phyloP scores from a whole-genome alignment of 106 monocot species.

The Dioscorea alata region DNA sequence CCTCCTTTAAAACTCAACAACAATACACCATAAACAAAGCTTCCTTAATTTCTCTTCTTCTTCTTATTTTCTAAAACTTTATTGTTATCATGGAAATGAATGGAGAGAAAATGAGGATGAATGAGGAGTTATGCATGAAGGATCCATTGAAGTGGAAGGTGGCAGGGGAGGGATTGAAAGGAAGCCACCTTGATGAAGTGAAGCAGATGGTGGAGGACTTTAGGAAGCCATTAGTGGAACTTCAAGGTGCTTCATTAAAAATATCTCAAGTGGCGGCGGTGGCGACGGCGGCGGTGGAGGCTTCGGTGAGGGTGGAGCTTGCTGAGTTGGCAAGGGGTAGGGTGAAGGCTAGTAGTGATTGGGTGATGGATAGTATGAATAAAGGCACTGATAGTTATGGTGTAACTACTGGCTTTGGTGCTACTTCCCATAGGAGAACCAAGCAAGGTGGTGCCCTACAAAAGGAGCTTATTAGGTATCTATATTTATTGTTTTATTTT shows the following conservation, averaged over 20 bases:
- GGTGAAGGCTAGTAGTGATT: constrained; percentile 59
- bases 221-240: constrained; percentile 24
- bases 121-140: neutral
- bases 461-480: constrained; percentile 59
- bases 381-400: constrained; percentile 62
- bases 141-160: constrained; percentile 34
- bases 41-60: neutral
- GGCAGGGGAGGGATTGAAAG: constrained; percentile 38
- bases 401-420: constrained; percentile 69
- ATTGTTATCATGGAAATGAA: neutral
- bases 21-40: no score
- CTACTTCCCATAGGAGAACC: constrained; percentile 60
- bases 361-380: constrained; percentile 56
- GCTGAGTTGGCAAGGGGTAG: constrained; percentile 31
- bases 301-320: constrained; percentile 31
- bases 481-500: no score
- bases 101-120: neutral
- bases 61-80: neutral
- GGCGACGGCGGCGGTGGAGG: constrained; percentile 2
- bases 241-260: constrained; percentile 42
- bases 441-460: constrained; percentile 54
- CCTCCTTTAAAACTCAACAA: neutral
- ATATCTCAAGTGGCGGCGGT: constrained; percentile 58
- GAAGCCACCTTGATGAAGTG: constrained; percentile 60
- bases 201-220: constrained; percentile 56